A percentile compares a stretch with the other conserved stretches of the same genome.
Evolutionary conservation across 2,329 filamentous ascomycete genomes (phyloP).

Genomic region (Tricladium varicosporioides): DNA sequence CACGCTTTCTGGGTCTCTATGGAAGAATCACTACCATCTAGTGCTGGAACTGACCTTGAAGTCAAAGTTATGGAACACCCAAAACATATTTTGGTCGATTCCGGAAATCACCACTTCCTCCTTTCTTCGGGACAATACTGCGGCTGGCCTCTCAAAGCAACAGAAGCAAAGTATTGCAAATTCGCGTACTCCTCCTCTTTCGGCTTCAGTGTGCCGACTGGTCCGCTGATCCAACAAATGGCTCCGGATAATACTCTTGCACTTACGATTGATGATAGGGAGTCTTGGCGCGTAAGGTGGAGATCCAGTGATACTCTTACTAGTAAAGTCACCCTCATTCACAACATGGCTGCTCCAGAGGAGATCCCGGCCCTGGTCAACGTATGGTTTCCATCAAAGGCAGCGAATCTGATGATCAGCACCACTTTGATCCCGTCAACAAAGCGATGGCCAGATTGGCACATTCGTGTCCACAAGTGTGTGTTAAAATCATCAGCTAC

Average conservation of each 20-base stretch:
- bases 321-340: not conserved
- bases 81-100: conserved; percentile 45
- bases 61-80: conserved; percentile 32
- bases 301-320: conserved; percentile 17
- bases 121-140: conserved; percentile 42
- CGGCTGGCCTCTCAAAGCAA: conserved; percentile 39
- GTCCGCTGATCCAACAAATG: conserved; percentile 33
- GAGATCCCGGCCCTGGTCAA: conserved; percentile 5
- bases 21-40: no score
- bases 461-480: conserved; percentile 36
- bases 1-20: conserved; percentile 44
- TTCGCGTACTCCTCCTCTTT: conserved; percentile 50
- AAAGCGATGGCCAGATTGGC: conserved; percentile 37
- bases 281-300: conserved; percentile 28
- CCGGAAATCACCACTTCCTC: conserved; percentile 41
- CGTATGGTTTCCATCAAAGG: conserved; percentile 23
- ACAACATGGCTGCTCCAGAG: not conserved
- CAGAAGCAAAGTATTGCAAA: conserved; percentile 46
- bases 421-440: conserved; percentile 38
- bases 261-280: conserved; percentile 20
- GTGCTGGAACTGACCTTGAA: conserved; percentile 3
- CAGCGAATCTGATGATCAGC: conserved; percentile 30
- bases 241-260: conserved; percentile 30
- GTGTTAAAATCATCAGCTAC: conserved; percentile 23
- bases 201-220: conserved; percentile 43